These are phyloP conservation scores for Clitopilus hobsonii DNA, from an alignment of 768 basidiomycete species.

Conservation along the genomic window DNA sequence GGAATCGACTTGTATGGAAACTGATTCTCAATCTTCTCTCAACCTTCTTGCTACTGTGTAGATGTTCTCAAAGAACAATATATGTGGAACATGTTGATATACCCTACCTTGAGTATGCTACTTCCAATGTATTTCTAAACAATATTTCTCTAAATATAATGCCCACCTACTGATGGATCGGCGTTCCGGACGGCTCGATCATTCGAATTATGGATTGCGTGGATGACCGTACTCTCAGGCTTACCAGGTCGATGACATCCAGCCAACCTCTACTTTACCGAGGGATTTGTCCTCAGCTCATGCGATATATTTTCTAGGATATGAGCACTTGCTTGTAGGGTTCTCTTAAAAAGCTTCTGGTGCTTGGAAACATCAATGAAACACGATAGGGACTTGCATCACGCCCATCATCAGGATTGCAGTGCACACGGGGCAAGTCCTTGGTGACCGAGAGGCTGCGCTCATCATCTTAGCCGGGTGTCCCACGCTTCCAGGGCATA, in stretches of 20 bases:
- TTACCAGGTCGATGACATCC: neutral
- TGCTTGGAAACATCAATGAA: conserved; percentile 11
- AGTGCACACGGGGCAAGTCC: conserved; percentile 8
- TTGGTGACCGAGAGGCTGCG: conserved; percentile 9
- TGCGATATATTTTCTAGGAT: neutral
- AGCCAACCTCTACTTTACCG: neutral
- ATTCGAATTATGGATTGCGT: neutral
- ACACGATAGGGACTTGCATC: neutral
- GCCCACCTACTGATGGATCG: too few relatives aligned
- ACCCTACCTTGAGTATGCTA: too few relatives aligned
- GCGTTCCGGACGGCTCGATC: too few relatives aligned
- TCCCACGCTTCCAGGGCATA: conserved; percentile 15
- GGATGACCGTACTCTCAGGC: neutral
- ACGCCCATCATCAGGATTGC: conserved; percentile 3
- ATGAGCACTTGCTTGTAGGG: neutral
- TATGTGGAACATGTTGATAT: too few relatives aligned
- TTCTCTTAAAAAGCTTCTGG: neutral
- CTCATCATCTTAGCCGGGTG: neutral
- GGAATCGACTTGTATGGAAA: neutral
- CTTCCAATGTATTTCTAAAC: too few relatives aligned
- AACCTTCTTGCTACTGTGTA: neutral
- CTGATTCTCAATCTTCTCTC: neutral
- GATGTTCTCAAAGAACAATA: neutral
- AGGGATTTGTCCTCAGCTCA: too few relatives aligned
- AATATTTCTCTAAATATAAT: too few relatives aligned